Evolutionary conservation across 306 rosid genomes (phyloP), one percentile per base, ranked within the genome.

Genomic region (Prunus dulcis): DNA sequence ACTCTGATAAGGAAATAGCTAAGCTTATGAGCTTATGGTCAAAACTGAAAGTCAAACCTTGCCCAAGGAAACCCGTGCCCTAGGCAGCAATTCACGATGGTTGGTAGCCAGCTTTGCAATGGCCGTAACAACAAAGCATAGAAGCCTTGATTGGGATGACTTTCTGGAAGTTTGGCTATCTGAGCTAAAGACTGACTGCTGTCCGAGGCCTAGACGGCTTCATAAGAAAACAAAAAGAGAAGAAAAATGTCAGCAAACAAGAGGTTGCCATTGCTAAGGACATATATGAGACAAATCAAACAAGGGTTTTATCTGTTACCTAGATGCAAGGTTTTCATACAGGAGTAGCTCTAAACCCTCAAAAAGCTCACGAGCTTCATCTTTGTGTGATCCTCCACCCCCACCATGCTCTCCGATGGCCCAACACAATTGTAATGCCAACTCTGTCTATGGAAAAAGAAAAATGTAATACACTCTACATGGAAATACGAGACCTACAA

Each of bases 401-500:
- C 98, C 98, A 47, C 96, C 96, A 65, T 95, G 89, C 96, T 95
- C 98, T 80, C 98, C 98, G 52, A 95, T 92, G 77, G 97, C 97
- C 97, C 98, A 95, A 82, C 98, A 92, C 84, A 95, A 70, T 77
- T 92, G 97, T 77, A 92, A 82, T 70, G 98, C 98, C 84, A 95
- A 87, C 85, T 95, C 97, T 81, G 90, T 86, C 97, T 95, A 83
- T 51, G 68, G 53, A 80, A 78, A 74, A 83, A 77, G 28, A 69
- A 82, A 79, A 74, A 62, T 15, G 64, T 28, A 64, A 64, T 17
- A 34, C 69, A 67, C 49, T 86, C 60, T 73, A 69, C 72, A 43
- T 46, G 68, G 72, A 77, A 74, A 34, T 49, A 78, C 51, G 38
- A 61, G 47, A 68, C 28, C 45, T 18, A 66, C 71, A 49, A 50